phyloP scores from a whole-genome alignment of 129 eudicot species.

The Arctium lappa region DNA sequence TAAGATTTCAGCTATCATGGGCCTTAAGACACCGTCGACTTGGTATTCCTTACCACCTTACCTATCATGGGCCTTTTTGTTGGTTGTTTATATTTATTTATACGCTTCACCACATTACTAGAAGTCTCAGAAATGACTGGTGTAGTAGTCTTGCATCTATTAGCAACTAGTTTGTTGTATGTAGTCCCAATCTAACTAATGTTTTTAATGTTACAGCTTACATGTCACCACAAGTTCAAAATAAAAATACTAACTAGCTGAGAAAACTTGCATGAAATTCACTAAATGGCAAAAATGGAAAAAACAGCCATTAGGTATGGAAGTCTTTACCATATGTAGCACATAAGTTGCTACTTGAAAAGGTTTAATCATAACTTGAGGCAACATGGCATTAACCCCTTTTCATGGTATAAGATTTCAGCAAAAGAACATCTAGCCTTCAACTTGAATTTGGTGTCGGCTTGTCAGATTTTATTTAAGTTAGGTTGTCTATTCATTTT shows the following conservation, averaged over 20 bases:
- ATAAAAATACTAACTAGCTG: neutral
- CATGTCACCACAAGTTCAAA: slow-evolving; percentile 2
- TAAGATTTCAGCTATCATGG: too few relatives aligned
- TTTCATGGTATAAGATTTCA: neutral
- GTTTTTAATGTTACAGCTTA: neutral
- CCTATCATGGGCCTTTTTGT: too few relatives aligned
- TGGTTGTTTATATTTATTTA: neutral
- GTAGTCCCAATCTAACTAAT: neutral
- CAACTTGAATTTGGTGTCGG: neutral
- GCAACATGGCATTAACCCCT: neutral
- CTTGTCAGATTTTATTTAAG: neutral
- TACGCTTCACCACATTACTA: neutral
- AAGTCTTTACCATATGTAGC: neutral
- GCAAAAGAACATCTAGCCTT: neutral
- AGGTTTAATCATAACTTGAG: neutral
- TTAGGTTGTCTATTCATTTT: neutral
- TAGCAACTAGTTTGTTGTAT: neutral
- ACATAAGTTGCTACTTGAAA: neutral
- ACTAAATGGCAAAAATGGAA: neutral
- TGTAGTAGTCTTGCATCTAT: neutral
- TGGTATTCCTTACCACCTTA: too few relatives aligned
- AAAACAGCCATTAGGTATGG: neutral
- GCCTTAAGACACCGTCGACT: too few relatives aligned
- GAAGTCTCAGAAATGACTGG: neutral
- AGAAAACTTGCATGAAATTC: slow-evolving; percentile 9